Base-by-base conservation (phyloP, 208 protist genomes). In the Leishmania mexicana region DNA sequence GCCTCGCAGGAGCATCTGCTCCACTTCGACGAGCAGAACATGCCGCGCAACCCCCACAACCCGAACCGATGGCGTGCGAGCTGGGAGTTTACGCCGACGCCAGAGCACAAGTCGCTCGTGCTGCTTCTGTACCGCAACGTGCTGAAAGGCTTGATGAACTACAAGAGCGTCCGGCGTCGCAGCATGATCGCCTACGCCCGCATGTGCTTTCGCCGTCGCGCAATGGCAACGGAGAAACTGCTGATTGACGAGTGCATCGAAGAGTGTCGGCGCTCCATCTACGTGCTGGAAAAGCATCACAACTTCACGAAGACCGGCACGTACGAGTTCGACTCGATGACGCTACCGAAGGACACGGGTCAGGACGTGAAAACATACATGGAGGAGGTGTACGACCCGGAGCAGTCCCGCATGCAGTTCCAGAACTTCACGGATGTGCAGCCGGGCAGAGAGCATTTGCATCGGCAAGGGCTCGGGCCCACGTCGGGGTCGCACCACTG, bases 341-440 rank as follows among this genome's bases (percentile, higher is more conserved):
- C 87, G 42, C 82, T 97, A 74, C 94, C 94, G 5, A 93, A 93
- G 71, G 93, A 97, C 78, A 97, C 94, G n/a, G 94, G 94, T 17
- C 94, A 97, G 78, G 93, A 97, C 79, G 94, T 97, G 84, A 92
- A 93, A 87, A 96, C 92, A 49, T 97, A 97, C 88, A 97, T 97
- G 94, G 94, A 97, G 87, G 94, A 97, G 83, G 90, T 95, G 51
- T 97, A 97, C 83, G 94, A 97, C 81, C 94, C 94, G 35, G 92
- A 96, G 87, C 62, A 96, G 58, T 95, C 92, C 35, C 90, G 93
- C 7, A 83, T 88, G 88, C 93, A 96, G 87, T 97, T 97, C 75
- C 92, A 96, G 58, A 86, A 94, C 83, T 95, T 98, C 85, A 91
- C 88, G 42, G 92, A 96, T 68, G 95, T 96, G 42, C 90, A 95